Percentiles rank a stretch among this genome's conserved stretches.
Conservation (phyloP, 2,329 filamentous ascomycete species). For the Colletotrichum echinochloae region DNA sequence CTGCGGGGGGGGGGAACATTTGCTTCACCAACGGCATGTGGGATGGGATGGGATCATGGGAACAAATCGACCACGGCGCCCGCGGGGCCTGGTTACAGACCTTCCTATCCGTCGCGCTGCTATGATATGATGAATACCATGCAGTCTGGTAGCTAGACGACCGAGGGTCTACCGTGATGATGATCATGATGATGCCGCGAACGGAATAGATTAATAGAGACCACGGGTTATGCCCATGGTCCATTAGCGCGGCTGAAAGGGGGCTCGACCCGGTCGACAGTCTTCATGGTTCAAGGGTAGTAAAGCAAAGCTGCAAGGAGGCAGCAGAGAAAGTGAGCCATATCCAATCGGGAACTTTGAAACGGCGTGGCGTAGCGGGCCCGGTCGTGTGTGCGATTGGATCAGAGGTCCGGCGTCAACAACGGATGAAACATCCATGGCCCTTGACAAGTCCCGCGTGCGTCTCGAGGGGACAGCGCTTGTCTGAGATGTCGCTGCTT, state of each 20-base stretch:
- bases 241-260: slow-evolving; percentile 16
- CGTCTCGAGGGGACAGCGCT: slow-evolving; percentile 23
- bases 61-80: neutral
- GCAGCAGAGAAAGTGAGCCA: slow-evolving; percentile 4
- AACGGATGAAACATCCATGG: slow-evolving; percentile 37
- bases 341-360: slow-evolving; percentile 34
- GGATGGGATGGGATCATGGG: too few species aligned
- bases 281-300: neutral
- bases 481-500: neutral
- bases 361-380: slow-evolving; percentile 26
- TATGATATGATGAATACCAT: neutral
- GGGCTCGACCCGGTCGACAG: neutral
- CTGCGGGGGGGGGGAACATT: neutral
- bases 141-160: neutral
- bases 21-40: neutral
- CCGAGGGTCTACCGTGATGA: slow-evolving; percentile 24
- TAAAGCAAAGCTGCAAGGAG: neutral
- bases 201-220: slow-evolving; percentile 32
- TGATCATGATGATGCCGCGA: slow-evolving; percentile 22
- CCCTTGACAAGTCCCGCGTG: slow-evolving; percentile 36
- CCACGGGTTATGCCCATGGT: slow-evolving; percentile 28
- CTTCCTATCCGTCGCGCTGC: neutral
- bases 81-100: neutral
- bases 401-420: neutral
- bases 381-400: slow-evolving; percentile 16